Base-by-base conservation (phyloP, 192 early-diverging fungal species). In the Rhizophagus clarus region DNA sequence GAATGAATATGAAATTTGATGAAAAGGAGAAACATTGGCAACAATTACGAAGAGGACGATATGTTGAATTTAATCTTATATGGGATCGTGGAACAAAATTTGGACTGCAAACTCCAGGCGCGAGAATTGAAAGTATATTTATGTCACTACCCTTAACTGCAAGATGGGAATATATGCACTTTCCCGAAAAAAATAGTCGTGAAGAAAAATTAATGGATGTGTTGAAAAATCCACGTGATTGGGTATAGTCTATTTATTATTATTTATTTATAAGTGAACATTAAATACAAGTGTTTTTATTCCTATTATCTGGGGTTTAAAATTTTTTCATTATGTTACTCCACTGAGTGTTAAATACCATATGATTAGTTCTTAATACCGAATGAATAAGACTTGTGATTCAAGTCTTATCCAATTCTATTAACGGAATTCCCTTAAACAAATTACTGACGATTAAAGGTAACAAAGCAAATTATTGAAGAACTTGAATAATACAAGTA, bases 31-130 rank as follows among this genome's bases (percentile, higher is more conserved):
- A 94, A 85, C 71, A 88, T 51, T 99, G 98, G 98, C 98, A 99
- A 86, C 94, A 97, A 80, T 79, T 99, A 45, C 91, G 98, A 67
- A 91, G 98, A 56, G 98, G 98, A 12, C 89, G 96, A 40, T 99
- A 99, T 86, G 97, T 96, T 31, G 98, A 99, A 82, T 99, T 99
- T 84, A 99, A 99, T 82, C 85, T 99, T 81, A 94, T 98, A 22
- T 92, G 95, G 79, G 98, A 99, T 85, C 92, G 98, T 64, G 98
- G 98, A 28, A 99, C 98, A 47, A 99, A 99, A 87, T 99, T 98
- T 87, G 98, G 98, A 22, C 86, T 99, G 56, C 90, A 93, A 81
- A 99, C 98, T 26, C 98, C 98, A 15, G 96, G 97, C 61, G 96
- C 94, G 2, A 87, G 98, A 37, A 98, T 98, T 73, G 98, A 99